These are phyloP conservation scores for Colletotrichum falcatum DNA, from an alignment of 2,329 filamentous ascomycete species.

Conservation along the genomic window DNA sequence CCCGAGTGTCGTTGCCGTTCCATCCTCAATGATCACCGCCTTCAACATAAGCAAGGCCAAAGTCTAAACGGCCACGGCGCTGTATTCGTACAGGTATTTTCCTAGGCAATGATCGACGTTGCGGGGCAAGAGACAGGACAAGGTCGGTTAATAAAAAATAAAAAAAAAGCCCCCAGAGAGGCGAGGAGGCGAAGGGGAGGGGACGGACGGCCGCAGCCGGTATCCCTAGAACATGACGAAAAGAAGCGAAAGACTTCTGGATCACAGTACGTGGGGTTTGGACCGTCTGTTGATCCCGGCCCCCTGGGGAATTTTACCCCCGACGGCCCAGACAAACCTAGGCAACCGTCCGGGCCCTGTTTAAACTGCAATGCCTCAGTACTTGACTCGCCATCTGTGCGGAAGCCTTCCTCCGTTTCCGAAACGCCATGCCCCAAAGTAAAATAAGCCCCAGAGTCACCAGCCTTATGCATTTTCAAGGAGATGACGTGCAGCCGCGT, in stretches of 20 bases:
- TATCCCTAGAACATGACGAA: neutral
- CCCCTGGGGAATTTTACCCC: neutral
- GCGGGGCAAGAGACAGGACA: neutral
- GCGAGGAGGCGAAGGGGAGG: too few species aligned
- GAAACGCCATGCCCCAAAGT: conserved; percentile 20
- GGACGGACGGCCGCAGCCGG: neutral
- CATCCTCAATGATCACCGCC: neutral
- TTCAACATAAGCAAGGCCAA: neutral
- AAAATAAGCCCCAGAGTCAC: neutral
- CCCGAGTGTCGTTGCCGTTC: neutral
- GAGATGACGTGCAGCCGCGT: conserved; percentile 16
- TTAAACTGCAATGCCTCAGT: neutral
- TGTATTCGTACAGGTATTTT: too few species aligned
- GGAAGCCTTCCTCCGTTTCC: neutral
- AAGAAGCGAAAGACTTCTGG: neutral
- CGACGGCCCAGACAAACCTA: neutral
- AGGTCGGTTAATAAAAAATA: neutral
- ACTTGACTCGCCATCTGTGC: conserved; percentile 11
- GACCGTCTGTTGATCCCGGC: conserved; percentile 1
- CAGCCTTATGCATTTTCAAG: neutral
- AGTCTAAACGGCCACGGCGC: neutral
- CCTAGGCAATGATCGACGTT: conserved; percentile 3
- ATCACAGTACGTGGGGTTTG: neutral
- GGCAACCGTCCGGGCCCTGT: too few species aligned
- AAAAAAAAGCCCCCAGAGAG: too few species aligned